Percentiles rank a stretch among this genome's conserved stretches.
Conservation (phyloP, 768 basidiomycete species). For the Mycena filopes region DNA sequence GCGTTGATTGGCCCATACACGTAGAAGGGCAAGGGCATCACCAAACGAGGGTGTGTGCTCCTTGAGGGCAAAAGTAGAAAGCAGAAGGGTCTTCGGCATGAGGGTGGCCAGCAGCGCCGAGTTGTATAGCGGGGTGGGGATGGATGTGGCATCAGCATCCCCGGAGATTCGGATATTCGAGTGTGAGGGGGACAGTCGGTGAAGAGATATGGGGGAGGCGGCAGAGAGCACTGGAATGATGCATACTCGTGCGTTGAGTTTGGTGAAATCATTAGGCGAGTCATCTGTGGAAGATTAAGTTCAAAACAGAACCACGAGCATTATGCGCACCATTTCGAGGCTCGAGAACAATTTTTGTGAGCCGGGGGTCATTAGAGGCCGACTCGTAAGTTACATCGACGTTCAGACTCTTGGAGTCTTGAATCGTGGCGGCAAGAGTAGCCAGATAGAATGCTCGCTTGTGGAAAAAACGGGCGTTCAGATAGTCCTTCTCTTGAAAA, state of each 20-base stretch:
- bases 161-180: conserved; percentile 60
- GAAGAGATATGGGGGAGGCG: conserved; percentile 70
- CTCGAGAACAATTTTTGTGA: conserved; percentile 71
- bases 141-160: conserved; percentile 29
- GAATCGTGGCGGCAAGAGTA: conserved; percentile 72
- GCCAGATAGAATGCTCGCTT: conserved; percentile 93
- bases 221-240: conserved; percentile 76
- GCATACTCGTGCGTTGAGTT: conserved; percentile 75
- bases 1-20: conserved; percentile 91
- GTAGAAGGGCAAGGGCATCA: conserved; percentile 81
- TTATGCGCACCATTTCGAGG: conserved; percentile 60
- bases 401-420: conserved; percentile 54
- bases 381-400: conserved; percentile 74
- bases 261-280: conserved; percentile 67
- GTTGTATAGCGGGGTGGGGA: conserved; percentile 85
- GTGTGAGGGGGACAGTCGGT: conserved; percentile 78
- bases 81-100: conserved; percentile 62
- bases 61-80: conserved; percentile 62
- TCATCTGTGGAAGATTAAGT: conserved; percentile 54
- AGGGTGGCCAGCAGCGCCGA: conserved; percentile 67
- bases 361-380: conserved; percentile 67
- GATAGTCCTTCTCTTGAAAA: conserved; percentile 97
- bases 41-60: conserved; percentile 70
- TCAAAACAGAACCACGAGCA: conserved; percentile 34
- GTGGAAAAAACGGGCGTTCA: conserved; percentile 90